These are phyloP conservation scores for Monosporascus sp. DNA, from an alignment of 2,329 filamentous ascomycete species.

Conservation along the genomic window DNA sequence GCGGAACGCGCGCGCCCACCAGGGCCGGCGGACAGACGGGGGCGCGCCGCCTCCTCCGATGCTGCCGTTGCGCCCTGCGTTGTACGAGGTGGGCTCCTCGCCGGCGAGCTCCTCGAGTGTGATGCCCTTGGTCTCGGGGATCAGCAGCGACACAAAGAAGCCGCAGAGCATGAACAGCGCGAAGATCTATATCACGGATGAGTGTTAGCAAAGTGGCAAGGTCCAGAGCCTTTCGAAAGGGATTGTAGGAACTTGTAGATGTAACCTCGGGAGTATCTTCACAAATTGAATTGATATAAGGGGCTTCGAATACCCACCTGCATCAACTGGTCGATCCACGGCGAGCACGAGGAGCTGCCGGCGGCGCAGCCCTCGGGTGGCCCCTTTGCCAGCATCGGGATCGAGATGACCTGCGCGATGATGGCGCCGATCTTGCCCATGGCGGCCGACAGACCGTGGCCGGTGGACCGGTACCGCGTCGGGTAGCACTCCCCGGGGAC, in stretches of 20 bases:
- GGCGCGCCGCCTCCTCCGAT: slow-evolving; percentile 26
- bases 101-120: slow-evolving; percentile 68
- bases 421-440: slow-evolving; percentile 65
- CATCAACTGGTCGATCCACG: slow-evolving; percentile 68
- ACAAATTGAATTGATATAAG: no score
- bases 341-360: slow-evolving; percentile 42
- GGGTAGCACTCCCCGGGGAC: slow-evolving; percentile 61
- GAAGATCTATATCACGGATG: slow-evolving; percentile 45
- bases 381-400: slow-evolving; percentile 55
- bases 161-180: slow-evolving; percentile 76
- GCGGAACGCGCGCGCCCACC: slow-evolving; percentile 40
- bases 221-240: neutral
- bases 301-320: slow-evolving; percentile 27
- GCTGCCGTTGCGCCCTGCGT: slow-evolving; percentile 45
- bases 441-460: slow-evolving; percentile 61
- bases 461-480: slow-evolving; percentile 56
- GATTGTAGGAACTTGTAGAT: neutral
- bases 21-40: slow-evolving; percentile 14
- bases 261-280: no score
- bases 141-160: slow-evolving; percentile 61
- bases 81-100: slow-evolving; percentile 57
- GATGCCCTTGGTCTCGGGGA: slow-evolving; percentile 70
- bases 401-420: slow-evolving; percentile 59
- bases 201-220: neutral
- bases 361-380: slow-evolving; percentile 43